These are phyloP conservation scores for Kwoniella sp. DNA, from an alignment of 768 basidiomycete genomes.

Conservation along the genomic window DNA sequence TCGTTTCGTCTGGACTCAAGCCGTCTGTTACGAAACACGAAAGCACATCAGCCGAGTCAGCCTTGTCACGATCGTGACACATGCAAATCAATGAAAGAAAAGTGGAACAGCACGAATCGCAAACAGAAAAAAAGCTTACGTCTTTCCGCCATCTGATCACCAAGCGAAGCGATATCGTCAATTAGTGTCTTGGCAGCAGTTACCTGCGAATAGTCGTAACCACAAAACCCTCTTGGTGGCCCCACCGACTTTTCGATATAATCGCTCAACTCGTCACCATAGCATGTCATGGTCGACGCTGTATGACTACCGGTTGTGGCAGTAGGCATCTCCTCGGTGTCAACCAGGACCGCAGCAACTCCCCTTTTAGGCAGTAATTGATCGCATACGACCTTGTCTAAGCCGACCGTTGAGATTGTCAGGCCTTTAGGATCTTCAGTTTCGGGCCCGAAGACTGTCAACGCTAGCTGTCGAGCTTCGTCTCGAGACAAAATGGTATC, in stretches of 20 bases:
- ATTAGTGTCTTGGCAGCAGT: background rate
- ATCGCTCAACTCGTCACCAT: background rate
- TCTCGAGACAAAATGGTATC: background rate
- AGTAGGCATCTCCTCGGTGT: background rate
- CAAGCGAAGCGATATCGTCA: background rate
- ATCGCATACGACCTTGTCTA: background rate
- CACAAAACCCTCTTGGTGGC: background rate
- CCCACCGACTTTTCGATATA: background rate
- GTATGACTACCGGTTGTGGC: background rate
- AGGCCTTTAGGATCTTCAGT: background rate
- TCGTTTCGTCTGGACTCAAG: background rate
- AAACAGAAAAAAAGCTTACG: background rate
- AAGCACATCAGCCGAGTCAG: no score
- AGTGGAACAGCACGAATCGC: no score
- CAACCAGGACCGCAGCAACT: background rate
- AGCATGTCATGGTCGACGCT: background rate
- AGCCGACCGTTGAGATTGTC: background rate
- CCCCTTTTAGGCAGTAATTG: background rate
- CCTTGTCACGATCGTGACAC: no score
- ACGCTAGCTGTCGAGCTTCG: background rate
- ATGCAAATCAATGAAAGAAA: no score
- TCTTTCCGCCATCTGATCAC: background rate
- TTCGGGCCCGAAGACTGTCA: background rate
- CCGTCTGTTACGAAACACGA: background rate
- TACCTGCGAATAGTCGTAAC: background rate